phyloP scores from a whole-genome alignment of 2,329 filamentous ascomycete genomes.

The Colletotrichum coccodes region DNA sequence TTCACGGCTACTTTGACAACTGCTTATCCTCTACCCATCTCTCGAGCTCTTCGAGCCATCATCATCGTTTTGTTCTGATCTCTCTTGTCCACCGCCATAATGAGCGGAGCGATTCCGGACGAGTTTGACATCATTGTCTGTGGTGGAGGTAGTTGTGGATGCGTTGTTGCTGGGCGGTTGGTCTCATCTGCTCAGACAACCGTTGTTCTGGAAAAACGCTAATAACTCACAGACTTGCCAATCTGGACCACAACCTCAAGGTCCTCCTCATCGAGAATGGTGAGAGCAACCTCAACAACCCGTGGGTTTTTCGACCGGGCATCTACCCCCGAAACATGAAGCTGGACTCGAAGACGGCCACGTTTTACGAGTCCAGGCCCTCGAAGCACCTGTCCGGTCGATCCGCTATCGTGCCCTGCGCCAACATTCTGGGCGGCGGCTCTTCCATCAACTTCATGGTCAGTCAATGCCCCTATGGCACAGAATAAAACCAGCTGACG shows the following conservation, averaged over 20 bases:
- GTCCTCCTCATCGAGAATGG: conserved; percentile 78
- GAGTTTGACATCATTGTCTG: conserved; percentile 86
- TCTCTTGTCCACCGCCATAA: conserved; percentile 32
- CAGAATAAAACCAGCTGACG: conserved; percentile 28
- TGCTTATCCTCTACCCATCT: neutral
- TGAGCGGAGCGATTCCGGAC: conserved; percentile 65
- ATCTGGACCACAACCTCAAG: conserved; percentile 78
- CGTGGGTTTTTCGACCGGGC: conserved; percentile 79
- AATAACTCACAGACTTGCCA: conserved; percentile 69
- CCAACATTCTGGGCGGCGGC: conserved; percentile 77
- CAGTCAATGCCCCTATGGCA: conserved; percentile 15
- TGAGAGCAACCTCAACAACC: conserved; percentile 81
- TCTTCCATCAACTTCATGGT: conserved; percentile 84
- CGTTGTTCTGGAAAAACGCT: conserved; percentile 48
- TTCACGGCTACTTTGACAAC: conserved; percentile 13
- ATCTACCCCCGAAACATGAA: conserved; percentile 85
- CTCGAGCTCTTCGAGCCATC: neutral
- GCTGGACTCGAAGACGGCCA: conserved; percentile 82
- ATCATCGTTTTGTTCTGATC: neutral
- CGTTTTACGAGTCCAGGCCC: conserved; percentile 82
- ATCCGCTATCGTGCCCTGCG: conserved; percentile 78
- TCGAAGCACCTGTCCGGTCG: conserved; percentile 78
- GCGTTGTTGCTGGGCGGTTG: conserved; percentile 67
- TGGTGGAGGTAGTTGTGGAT: conserved; percentile 76
- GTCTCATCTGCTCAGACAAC: conserved; percentile 23